These are phyloP conservation scores for Arabidopsis lyrata DNA, from an alignment of 441 rosid genomes.

Conservation along the genomic window DNA sequence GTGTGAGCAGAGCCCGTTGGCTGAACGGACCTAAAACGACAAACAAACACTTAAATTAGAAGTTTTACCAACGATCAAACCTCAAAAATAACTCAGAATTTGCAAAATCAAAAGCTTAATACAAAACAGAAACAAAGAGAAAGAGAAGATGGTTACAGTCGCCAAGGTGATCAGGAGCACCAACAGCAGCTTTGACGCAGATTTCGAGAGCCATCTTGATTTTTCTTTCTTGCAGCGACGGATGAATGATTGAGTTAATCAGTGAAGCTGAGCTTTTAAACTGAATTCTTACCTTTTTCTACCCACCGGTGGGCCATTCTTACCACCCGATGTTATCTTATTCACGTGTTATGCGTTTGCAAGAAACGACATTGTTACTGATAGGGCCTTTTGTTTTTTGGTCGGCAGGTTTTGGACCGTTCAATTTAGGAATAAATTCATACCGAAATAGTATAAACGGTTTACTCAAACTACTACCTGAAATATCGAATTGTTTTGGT, in stretches of 20 bases:
- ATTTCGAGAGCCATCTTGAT: slow-evolving; percentile 73
- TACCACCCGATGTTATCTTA: slow-evolving; percentile 1
- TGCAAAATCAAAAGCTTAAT: neutral
- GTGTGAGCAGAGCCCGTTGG: slow-evolving; percentile 71
- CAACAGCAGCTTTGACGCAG: slow-evolving; percentile 86
- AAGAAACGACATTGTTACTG: neutral
- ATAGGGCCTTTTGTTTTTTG: no score
- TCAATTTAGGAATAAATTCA: neutral
- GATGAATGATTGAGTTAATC: slow-evolving; percentile 12
- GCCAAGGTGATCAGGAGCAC: slow-evolving; percentile 74
- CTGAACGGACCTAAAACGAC: slow-evolving; percentile 72
- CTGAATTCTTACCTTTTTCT: neutral
- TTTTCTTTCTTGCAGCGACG: neutral
- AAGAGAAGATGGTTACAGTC: slow-evolving; percentile 60
- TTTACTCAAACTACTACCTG: no score
- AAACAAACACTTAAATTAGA: slow-evolving; percentile 1
- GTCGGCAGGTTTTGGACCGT: slow-evolving; percentile 25
- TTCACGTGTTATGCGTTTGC: slow-evolving; percentile 33
- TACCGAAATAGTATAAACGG: neutral
- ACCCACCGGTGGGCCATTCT: slow-evolving; percentile 14
- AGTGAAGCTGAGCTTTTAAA: slow-evolving; percentile 11
- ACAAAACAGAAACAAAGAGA: slow-evolving; percentile 12
- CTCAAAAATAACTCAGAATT: neutral
- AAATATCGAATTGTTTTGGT: slow-evolving; percentile 8
- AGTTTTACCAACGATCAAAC: neutral